These are phyloP conservation scores for Pythium scleroteichum DNA, from an alignment of 352 stramenopile species.

Conservation along the genomic window DNA sequence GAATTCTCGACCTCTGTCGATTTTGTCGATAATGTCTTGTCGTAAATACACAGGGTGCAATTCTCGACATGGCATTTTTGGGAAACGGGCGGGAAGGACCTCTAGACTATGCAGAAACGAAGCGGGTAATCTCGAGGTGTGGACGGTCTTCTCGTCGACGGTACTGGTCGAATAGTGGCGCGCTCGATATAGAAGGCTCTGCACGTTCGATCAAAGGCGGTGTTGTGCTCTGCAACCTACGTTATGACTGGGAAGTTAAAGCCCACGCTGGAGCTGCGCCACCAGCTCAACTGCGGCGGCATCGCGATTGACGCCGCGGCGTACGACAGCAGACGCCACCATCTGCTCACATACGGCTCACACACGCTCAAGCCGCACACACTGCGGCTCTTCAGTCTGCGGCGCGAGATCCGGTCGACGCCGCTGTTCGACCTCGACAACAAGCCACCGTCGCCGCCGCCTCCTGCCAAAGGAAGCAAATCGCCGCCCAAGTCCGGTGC, in stretches of 20 bases:
- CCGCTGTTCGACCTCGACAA: conserved; percentile 46
- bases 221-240: not conserved
- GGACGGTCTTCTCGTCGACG: too few species aligned
- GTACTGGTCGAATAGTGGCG: too few species aligned
- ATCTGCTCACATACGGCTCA: conserved; percentile 67
- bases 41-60: too few species aligned
- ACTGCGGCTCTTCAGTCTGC: conserved; percentile 72
- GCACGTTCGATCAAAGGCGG: not conserved
- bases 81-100: too few species aligned
- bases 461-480: conserved; percentile 8
- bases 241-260: conserved; percentile 22
- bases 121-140: not conserved
- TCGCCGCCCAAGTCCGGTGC: too few species aligned
- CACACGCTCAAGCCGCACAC: conserved; percentile 43
- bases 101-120: too few species aligned
- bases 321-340: conserved; percentile 71
- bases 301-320: conserved; percentile 49
- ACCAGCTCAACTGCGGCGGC: conserved; percentile 65
- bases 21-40: too few species aligned
- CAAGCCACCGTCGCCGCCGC: conserved; percentile 4
- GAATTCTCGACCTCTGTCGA: too few species aligned
- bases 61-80: too few species aligned
- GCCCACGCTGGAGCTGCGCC: conserved; percentile 69
- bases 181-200: not conserved
- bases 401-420: conserved; percentile 61